Evolutionary conservation across 371 early-diverging fungal genomes (phyloP).

Genomic region (Mucor plumbeus): DNA sequence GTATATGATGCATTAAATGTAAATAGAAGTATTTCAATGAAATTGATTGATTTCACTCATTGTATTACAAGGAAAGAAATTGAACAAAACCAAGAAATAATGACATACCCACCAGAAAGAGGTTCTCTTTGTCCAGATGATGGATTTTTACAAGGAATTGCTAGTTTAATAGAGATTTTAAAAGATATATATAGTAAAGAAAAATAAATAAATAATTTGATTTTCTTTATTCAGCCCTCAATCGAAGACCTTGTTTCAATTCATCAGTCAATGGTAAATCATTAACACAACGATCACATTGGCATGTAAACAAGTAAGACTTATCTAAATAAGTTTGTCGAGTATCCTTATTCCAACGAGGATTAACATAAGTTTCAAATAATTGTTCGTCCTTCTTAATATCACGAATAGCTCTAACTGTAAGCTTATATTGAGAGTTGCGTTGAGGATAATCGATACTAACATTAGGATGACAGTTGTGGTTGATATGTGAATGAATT

Average conservation of each 20-base stretch:
- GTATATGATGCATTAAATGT: conserved; percentile 35
- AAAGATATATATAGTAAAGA: conserved; percentile 47
- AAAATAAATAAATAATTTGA: conserved; percentile 11
- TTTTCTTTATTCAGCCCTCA: conserved; percentile 39
- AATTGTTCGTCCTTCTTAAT: conserved; percentile 65
- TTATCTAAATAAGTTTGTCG: conserved; percentile 61
- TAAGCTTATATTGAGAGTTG: conserved; percentile 58
- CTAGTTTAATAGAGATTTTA: conserved; percentile 65
- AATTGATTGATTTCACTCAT: conserved; percentile 92
- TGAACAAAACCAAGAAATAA: conserved; percentile 24
- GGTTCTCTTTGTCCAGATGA: conserved; percentile 65
- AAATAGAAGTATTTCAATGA: conserved; percentile 58
- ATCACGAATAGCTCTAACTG: conserved; percentile 59
- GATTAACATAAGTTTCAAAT: conserved; percentile 67
- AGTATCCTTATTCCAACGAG: conserved; percentile 68
- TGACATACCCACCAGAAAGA: conserved; percentile 61
- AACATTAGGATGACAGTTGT: conserved; percentile 61
- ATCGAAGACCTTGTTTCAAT: conserved; percentile 46
- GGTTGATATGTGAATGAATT: conserved; percentile 67
- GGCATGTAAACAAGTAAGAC: conserved; percentile 63
- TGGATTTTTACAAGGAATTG: conserved; percentile 71
- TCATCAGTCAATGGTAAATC: conserved; percentile 58
- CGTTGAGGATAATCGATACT: conserved; percentile 59
- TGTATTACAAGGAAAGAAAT: conserved; percentile 51
- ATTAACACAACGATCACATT: conserved; percentile 64